phyloP scores from a whole-genome alignment of 352 stramenopile genomes.

The Phytophthora brassicae region DNA sequence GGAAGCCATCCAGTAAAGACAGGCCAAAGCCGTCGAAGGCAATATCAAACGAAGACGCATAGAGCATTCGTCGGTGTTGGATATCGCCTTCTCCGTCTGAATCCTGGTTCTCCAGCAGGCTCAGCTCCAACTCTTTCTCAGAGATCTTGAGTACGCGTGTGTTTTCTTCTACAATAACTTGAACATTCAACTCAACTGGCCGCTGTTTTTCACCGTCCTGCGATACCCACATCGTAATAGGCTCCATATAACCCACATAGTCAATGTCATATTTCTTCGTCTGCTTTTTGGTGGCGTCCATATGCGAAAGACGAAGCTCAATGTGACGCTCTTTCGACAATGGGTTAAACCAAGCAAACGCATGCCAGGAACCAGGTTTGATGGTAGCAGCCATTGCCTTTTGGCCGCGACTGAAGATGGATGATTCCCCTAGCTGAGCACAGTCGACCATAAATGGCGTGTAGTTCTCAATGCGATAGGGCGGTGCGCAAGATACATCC shows the following conservation, averaged over 20 bases:
- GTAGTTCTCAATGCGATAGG: constrained; percentile 89
- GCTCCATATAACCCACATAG: constrained; percentile 75
- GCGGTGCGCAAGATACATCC: constrained; percentile 75
- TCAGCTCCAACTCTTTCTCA: constrained; percentile 79
- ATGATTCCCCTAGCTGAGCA: constrained; percentile 66
- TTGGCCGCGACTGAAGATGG: constrained; percentile 61
- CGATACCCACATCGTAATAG: constrained; percentile 58
- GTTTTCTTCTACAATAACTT: constrained; percentile 80
- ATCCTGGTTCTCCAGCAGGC: constrained; percentile 66
- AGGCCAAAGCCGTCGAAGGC: constrained; percentile 76
- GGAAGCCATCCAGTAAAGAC: constrained; percentile 73
- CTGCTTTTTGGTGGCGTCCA: constrained; percentile 52
- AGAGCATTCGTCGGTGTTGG: constrained; percentile 79
- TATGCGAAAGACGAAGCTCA: constrained; percentile 61
- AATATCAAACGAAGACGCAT: constrained; percentile 81
- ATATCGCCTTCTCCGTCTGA: constrained; percentile 68
- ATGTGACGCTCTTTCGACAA: constrained; percentile 84
- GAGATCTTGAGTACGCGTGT: constrained; percentile 82
- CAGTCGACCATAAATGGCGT: constrained; percentile 82
- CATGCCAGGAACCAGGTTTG: constrained; percentile 70
- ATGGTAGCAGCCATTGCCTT: constrained; percentile 54
- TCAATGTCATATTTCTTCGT: constrained; percentile 85
- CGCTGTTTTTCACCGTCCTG: constrained; percentile 50
- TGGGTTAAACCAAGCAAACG: constrained; percentile 85
- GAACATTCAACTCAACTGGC: constrained; percentile 62